Conservation (phyloP, 1,284 basidiomycete genomes). For the Boletus sp. region DNA sequence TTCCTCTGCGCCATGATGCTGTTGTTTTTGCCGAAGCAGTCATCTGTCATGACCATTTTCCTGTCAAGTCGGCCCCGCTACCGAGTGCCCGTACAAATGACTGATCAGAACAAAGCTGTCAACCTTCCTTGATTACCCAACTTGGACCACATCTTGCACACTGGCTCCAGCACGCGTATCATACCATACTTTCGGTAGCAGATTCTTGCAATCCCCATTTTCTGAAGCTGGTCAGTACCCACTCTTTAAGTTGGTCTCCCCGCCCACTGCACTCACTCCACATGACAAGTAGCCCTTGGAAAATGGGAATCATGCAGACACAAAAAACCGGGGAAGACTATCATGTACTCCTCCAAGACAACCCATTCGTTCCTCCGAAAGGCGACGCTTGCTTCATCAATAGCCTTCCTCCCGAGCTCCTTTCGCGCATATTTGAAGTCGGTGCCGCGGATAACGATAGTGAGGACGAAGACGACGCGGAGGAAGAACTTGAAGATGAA, state of each 20-base stretch:
- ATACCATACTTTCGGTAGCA: background rate
- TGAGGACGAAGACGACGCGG: constrained; percentile 17
- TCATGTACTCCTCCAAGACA: constrained; percentile 6
- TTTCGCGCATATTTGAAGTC: constrained; percentile 30
- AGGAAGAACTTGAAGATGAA: background rate
- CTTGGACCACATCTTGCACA: background rate
- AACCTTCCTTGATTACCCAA: background rate
- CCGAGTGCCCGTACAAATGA: background rate
- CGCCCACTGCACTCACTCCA: background rate
- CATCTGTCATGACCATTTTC: background rate
- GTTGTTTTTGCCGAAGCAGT: background rate
- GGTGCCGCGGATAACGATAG: constrained; percentile 9
- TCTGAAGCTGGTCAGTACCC: constrained; percentile 1
- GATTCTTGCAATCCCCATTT: background rate
- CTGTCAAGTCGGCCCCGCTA: background rate
- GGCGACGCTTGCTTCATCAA: constrained; percentile 23
- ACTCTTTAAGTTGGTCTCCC: background rate
- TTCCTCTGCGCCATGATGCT: constrained; percentile 42
- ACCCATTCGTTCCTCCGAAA: constrained; percentile 25
- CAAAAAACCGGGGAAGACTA: background rate
- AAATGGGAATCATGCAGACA: constrained; percentile 3
- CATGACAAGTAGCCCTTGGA: background rate
- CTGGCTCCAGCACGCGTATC: background rate
- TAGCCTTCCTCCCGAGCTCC: constrained; percentile 27
- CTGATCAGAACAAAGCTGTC: background rate